These are phyloP conservation scores for Rosa hybrid DNA, from an alignment of 331 rosid genomes.

Conservation along the genomic window DNA sequence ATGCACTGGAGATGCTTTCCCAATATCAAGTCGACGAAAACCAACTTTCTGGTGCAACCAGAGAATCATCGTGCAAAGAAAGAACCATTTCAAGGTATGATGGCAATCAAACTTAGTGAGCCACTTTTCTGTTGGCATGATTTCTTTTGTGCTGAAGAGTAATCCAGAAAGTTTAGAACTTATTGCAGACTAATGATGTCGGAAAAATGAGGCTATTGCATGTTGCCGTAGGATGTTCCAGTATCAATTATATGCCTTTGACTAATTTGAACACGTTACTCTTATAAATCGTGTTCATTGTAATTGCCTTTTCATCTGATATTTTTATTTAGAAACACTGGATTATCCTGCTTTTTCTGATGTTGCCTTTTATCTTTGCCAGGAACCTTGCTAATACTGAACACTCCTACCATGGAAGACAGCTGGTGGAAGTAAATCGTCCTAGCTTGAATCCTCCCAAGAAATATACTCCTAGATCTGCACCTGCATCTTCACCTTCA, in stretches of 20 bases:
- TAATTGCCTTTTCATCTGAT: not conserved
- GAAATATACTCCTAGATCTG: not conserved
- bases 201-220: not conserved
- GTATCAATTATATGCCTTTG: not conserved
- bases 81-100: conserved; percentile 50
- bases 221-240: not conserved
- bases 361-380: conserved; percentile 19
- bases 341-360: conserved; percentile 12
- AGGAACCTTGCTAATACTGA: conserved; percentile 39
- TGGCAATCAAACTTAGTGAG: conserved; percentile 21
- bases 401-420: conserved; percentile 32
- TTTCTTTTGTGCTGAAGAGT: not conserved
- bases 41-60: conserved; percentile 38
- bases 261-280: not conserved
- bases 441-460: not conserved
- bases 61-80: conserved; percentile 42
- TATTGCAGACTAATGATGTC: not conserved
- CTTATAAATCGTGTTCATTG: not conserved
- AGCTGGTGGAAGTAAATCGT: not conserved
- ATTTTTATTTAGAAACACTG: not conserved
- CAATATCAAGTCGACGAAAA: conserved; percentile 76
- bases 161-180: not conserved
- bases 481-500: not conserved
- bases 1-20: conserved; percentile 50
- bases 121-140: not conserved